These are phyloP conservation scores for Cladorrhinum sp. DNA, from an alignment of 2,329 filamentous ascomycete species.

Conservation along the genomic window DNA sequence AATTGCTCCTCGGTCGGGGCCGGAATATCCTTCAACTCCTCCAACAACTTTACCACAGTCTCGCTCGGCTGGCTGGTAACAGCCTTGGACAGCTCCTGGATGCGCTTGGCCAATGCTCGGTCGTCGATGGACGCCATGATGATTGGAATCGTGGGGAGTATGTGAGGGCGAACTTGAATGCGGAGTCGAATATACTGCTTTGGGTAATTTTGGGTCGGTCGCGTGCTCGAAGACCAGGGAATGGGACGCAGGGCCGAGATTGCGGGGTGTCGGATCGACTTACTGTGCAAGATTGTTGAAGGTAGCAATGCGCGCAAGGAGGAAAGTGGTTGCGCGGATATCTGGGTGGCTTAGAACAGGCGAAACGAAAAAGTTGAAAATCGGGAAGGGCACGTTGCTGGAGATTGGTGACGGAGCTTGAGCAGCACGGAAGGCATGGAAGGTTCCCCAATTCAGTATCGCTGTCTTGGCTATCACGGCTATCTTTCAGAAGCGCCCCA, in stretches of 20 bases:
- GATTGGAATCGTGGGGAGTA: neutral
- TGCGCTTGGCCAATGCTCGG: constrained; percentile 74
- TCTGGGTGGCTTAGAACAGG: neutral
- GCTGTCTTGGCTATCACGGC: neutral
- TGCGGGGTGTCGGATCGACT: neutral
- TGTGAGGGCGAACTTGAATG: neutral
- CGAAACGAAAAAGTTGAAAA: neutral
- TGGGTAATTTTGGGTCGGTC: neutral
- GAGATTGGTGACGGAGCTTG: neutral
- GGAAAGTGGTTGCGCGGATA: neutral
- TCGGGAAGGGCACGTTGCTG: neutral
- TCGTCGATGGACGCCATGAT: constrained; percentile 72
- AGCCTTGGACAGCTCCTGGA: constrained; percentile 78
- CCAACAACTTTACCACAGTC: constrained; percentile 70
- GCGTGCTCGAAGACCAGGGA: neutral
- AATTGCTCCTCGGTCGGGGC: constrained; percentile 85
- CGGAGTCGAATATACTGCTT: neutral
- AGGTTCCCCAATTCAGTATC: neutral
- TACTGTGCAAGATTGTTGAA: neutral
- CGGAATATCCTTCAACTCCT: constrained; percentile 75
- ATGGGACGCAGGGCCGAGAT: neutral
- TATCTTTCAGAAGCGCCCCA: neutral
- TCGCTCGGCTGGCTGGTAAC: constrained; percentile 70
- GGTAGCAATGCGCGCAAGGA: neutral
- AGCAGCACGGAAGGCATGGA: neutral